Conservation (phyloP, 129 eudicot species). For the Helianthus annuus region HanXRQr2.0-SUNRISE NC_035434.2:59900129-59900628, state of each 20-base stretch:
- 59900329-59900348: conserved; percentile 40
- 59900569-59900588: conserved; percentile 55
- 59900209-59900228: too few relatives aligned
- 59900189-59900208: too few relatives aligned
- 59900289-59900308: conserved; percentile 68
- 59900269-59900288: conserved; percentile 64
- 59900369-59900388: conserved; percentile 54
- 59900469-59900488: conserved; percentile 63
- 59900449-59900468: conserved; percentile 92
- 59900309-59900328: conserved; percentile 59
- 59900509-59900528: conserved; percentile 25
- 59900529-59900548: conserved; percentile 75
- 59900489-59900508: conserved; percentile 49
- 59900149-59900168: too few relatives aligned
- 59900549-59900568: conserved; percentile 69
- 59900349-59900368: conserved; percentile 63
- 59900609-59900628: conserved; percentile 54
- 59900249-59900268: not conserved
- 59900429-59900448: conserved; percentile 81
- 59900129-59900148: too few relatives aligned
- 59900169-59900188: too few relatives aligned
- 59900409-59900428: conserved; percentile 96
- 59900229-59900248: not conserved
- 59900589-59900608: conserved; percentile 82
- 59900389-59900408: conserved; percentile 60